A percentile compares a stretch with the other conserved stretches of the same genome.
phyloP scores from a whole-genome alignment of 805 yeast species.

The Yamadazyma nakazawae region DNA sequence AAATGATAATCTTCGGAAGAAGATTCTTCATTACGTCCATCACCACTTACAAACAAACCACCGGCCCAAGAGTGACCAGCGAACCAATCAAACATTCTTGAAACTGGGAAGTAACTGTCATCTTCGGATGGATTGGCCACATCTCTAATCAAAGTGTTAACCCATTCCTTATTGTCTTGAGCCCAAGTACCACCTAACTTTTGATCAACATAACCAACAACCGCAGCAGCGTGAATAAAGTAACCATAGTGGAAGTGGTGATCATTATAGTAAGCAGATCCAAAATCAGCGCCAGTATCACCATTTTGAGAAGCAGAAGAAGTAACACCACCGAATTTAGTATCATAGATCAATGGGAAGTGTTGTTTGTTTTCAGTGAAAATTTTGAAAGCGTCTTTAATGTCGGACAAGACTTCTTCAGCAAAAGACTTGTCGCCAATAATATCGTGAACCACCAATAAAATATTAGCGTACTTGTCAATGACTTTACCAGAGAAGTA shows the following conservation, averaged over 20 bases:
- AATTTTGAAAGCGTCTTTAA: constrained; percentile 44
- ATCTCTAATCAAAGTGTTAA: constrained; percentile 60
- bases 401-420: constrained; percentile 25
- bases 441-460: constrained; percentile 49
- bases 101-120: constrained; percentile 66
- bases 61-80: constrained; percentile 79
- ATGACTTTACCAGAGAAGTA: constrained; percentile 53
- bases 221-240: constrained; percentile 78
- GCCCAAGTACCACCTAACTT: constrained; percentile 55
- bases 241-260: constrained; percentile 90
- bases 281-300: constrained; percentile 54
- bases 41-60: constrained; percentile 65
- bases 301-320: constrained; percentile 47
- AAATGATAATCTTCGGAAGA: constrained; percentile 73
- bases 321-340: constrained; percentile 54
- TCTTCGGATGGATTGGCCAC: constrained; percentile 58
- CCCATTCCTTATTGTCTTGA: constrained; percentile 48
- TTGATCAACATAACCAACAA: constrained; percentile 65
- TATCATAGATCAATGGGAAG: constrained; percentile 54
- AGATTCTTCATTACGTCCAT: constrained; percentile 75
- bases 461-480: constrained; percentile 56
- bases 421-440: constrained; percentile 42
- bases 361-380: constrained; percentile 41
- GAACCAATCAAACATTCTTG: constrained; percentile 71
- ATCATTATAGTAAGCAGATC: constrained; percentile 76